These are phyloP conservation scores for Arbutus unedo DNA, from an alignment of 148 eudicot genomes.

Conservation along the genomic window DNA sequence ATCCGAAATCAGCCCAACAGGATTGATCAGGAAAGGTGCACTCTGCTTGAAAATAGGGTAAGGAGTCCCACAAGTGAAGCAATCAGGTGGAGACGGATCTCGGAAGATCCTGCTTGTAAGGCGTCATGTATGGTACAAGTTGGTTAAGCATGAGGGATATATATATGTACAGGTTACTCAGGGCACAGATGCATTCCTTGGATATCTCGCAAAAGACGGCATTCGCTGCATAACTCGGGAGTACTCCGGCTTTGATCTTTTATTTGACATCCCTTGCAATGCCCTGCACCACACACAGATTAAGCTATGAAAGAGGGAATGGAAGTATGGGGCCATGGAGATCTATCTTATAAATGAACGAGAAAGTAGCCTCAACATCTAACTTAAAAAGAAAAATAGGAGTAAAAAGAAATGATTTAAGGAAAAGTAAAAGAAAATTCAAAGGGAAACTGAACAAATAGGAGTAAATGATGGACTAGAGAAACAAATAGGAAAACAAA, in stretches of 20 bases:
- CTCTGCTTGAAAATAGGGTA: not conserved
- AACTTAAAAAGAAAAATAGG: not conserved
- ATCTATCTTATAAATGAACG: not conserved
- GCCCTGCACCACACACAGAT: conserved; percentile 35
- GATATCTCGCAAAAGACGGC: conserved; percentile 54
- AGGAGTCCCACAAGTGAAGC: not conserved
- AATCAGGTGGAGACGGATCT: conserved; percentile 10
- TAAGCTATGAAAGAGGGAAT: not conserved
- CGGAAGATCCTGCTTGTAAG: conserved; percentile 1
- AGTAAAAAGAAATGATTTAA: not conserved
- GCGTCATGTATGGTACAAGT: not conserved
- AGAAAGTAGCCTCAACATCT: not conserved
- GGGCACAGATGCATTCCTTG: conserved; percentile 53
- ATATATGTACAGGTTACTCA: conserved; percentile 24
- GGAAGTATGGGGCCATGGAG: not conserved
- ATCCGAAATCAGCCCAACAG: not conserved
- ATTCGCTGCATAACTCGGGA: conserved; percentile 46
- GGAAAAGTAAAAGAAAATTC: not conserved
- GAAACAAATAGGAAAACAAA: not conserved
- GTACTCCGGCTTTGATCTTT: conserved; percentile 58
- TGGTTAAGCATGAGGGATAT: not conserved
- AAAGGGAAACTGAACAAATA: not conserved
- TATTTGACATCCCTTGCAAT: conserved; percentile 47
- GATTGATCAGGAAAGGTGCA: not conserved
- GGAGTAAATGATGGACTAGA: not conserved